Conservation (phyloP, 306 rosid species). For the Astragalus glycyphyllos region DNA sequence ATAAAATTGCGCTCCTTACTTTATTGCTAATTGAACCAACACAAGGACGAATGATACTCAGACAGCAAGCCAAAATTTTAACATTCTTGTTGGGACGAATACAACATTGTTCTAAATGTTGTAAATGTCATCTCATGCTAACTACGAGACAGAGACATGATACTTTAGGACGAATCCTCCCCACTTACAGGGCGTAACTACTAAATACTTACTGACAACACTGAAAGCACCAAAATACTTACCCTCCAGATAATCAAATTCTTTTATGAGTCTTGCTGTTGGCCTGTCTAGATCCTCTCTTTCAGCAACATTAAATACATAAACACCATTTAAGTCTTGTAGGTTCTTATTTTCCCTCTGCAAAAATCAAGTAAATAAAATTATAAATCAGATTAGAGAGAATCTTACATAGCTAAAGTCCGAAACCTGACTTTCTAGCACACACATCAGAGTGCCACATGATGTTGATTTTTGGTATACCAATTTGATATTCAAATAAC, state of each 20-base stretch:
- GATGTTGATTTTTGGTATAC: no score
- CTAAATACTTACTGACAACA: neutral
- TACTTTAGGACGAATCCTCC: slow-evolving; percentile 7
- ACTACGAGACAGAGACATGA: neutral
- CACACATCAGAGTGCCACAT: neutral
- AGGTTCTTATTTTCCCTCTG: slow-evolving; percentile 88
- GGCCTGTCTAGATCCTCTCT: slow-evolving; percentile 85
- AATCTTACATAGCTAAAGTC: neutral
- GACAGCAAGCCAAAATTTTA: slow-evolving; percentile 3
- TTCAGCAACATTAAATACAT: slow-evolving; percentile 72
- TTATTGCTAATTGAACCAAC: slow-evolving; percentile 22
- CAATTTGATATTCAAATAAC: no score
- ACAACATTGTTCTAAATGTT: neutral
- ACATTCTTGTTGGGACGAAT: neutral
- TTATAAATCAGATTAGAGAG: neutral
- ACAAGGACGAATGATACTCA: slow-evolving; percentile 11
- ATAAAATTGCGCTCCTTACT: neutral
- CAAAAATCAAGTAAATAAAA: slow-evolving; percentile 31
- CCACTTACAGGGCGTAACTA: no score
- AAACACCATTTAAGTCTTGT: slow-evolving; percentile 79
- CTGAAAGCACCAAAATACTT: slow-evolving; percentile 28
- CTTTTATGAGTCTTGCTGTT: slow-evolving; percentile 85
- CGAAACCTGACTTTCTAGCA: slow-evolving; percentile 14
- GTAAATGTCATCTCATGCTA: slow-evolving; percentile 1
- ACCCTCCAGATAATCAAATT: slow-evolving; percentile 74